Percentiles rank a stretch among this genome's conserved stretches.
Evolutionary conservation across 441 rosid genomes (phyloP).

Genomic region (Aleurites moluccanus): DNA sequence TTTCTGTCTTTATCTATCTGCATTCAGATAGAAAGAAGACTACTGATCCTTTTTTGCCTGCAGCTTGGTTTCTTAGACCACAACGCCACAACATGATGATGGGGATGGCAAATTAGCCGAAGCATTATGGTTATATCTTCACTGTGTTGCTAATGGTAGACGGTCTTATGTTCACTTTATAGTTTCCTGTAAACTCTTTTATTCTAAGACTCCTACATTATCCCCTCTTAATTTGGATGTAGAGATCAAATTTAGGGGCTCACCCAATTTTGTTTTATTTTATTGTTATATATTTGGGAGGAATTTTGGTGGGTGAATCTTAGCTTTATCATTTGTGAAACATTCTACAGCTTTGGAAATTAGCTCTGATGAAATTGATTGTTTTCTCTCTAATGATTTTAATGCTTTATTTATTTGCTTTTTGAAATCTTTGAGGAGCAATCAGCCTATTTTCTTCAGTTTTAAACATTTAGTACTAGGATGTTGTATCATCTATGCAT

Average conservation of each 20-base stretch:
- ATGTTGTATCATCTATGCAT: too few species aligned
- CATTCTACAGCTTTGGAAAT: neutral
- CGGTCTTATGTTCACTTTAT: neutral
- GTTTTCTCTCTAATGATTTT: too few species aligned
- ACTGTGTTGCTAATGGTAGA: neutral
- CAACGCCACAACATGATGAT: slow-evolving; percentile 1
- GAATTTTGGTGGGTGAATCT: neutral
- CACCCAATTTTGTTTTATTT: slow-evolving; percentile 3
- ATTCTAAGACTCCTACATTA: neutral
- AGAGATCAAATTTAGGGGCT: slow-evolving; percentile 7
- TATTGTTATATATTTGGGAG: neutral
- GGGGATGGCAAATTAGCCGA: neutral
- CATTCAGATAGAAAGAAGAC: neutral
- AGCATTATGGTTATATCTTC: slow-evolving; percentile 6
- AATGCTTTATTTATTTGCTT: too few species aligned
- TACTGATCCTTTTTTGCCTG: neutral
- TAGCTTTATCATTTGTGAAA: neutral
- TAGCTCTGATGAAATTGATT: neutral
- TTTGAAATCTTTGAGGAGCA: too few species aligned
- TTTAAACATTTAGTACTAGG: too few species aligned
- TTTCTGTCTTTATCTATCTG: neutral
- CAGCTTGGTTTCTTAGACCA: neutral
- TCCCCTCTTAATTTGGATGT: slow-evolving; percentile 1
- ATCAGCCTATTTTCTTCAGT: too few species aligned
- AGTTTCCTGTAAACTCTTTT: slow-evolving; percentile 11